Base-by-base conservation (phyloP, 164 flowering plant genomes). In the Berberis thunbergii region DNA sequence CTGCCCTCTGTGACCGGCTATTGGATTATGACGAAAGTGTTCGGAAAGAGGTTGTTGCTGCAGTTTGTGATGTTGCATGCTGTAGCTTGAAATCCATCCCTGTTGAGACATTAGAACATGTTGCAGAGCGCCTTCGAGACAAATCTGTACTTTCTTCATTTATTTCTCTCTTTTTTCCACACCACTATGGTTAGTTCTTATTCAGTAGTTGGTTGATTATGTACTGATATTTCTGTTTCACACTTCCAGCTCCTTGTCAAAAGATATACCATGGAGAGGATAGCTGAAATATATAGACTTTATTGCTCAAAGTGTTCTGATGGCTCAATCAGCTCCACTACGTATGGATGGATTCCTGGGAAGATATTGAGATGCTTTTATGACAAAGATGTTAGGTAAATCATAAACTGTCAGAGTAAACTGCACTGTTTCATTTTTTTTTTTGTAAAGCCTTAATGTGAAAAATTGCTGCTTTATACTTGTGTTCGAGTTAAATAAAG, bases 11-110 rank as follows among this genome's bases (percentile, higher is more conserved):
- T 73, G 99, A 91, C 67, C 86, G 99, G 61, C 78, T 94, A 70
- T 73, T 94, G 85, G 99, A 94, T 73, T 87, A 81, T 71, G 97
- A 94, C 76, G 99, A 94, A 75, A 89, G 79, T 79, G 88, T 91
- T 12, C 83, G 99, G 54, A 89, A 86, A 75, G 85, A 86, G 79
- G 99, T 94, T 68, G 96, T 94, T 72, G 78, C 84, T 68, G 94
- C 86, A 45, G 59, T 91, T 56, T 91, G 86, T 75, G 96, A 94
- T 75, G 85, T 85, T 57, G 87, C 87, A 41, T 80, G 78, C 57
- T 78, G 74, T 70, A 69, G 78, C 26, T 67, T 75, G 52, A 78
- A 72, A 74, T 83, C 86, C 54, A 70, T 87, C 63, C 89, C 96
- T 1, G 78, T 69, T 72, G 96, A 87, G 52, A 84, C 88, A 60